A percentile compares a stretch with the other conserved stretches of the same genome.
Evolutionary conservation across 2,329 filamentous ascomycete genomes (phyloP).

Genomic region (Xylariaceae sp.): DNA sequence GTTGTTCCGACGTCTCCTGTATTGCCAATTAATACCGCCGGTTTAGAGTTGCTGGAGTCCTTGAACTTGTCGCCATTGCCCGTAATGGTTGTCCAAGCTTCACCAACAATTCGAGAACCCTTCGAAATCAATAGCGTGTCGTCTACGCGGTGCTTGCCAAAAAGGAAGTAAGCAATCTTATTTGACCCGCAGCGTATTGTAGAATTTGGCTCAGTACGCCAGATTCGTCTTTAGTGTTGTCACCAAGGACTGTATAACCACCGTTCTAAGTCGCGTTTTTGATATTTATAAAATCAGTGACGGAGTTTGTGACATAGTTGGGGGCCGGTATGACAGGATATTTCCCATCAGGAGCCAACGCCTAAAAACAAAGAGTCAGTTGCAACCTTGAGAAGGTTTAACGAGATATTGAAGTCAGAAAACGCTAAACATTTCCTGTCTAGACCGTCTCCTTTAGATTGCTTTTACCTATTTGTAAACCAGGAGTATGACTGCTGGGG

Average conservation of each 20-base stretch:
- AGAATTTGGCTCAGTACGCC: slow-evolving; percentile 34
- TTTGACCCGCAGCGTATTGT: slow-evolving; percentile 30
- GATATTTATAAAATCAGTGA: slow-evolving; percentile 35
- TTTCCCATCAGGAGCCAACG: slow-evolving; percentile 32
- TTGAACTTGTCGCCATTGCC: slow-evolving; percentile 47
- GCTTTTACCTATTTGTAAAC: no score
- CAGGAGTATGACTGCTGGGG: no score
- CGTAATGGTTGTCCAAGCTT: slow-evolving; percentile 49
- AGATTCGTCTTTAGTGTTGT: slow-evolving; percentile 35
- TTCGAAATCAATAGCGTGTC: slow-evolving; percentile 46
- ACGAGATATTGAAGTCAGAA: no score
- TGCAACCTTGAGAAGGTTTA: no score
- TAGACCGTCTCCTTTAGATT: no score
- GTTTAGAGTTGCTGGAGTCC: slow-evolving; percentile 45
- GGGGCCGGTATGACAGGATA: slow-evolving; percentile 34
- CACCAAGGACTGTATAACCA: slow-evolving; percentile 31
- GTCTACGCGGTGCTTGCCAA: slow-evolving; percentile 50
- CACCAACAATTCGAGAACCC: slow-evolving; percentile 48
- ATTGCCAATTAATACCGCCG: slow-evolving; percentile 55
- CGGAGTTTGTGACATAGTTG: slow-evolving; percentile 32
- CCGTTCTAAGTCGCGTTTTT: slow-evolving; percentile 37
- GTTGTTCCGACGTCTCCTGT: slow-evolving; percentile 54
- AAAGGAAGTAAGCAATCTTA: slow-evolving; percentile 51
- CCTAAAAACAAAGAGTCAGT: no score
- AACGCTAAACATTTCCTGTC: no score